A percentile compares a stretch with the other conserved stretches of the same genome.
These are phyloP conservation scores for Ceriops tagal DNA, from an alignment of 345 rosid species.

Conservation along the genomic window DNA sequence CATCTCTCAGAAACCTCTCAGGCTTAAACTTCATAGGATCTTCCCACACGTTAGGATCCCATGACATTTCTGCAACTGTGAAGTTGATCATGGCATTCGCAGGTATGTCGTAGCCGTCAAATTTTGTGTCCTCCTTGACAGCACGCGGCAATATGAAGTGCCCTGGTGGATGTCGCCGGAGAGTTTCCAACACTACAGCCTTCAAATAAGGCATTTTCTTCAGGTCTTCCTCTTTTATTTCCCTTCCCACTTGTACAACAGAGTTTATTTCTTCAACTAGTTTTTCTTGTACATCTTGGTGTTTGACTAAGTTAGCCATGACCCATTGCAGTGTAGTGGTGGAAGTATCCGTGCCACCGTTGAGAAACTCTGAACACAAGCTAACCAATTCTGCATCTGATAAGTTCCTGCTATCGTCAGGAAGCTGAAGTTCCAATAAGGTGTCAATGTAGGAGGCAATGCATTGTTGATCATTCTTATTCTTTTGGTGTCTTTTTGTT, in stretches of 20 bases:
- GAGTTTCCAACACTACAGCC: slow-evolving; percentile 11
- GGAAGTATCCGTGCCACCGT: slow-evolving; percentile 17
- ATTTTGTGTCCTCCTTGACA: slow-evolving; percentile 8
- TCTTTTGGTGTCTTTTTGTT: neutral
- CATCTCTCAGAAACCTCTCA: slow-evolving; percentile 13
- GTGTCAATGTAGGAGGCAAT: slow-evolving; percentile 5
- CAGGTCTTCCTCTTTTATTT: slow-evolving; percentile 9
- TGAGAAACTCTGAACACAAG: slow-evolving; percentile 14
- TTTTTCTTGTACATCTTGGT: slow-evolving; percentile 11
- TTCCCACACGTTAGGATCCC: slow-evolving; percentile 24
- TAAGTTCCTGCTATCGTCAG: neutral
- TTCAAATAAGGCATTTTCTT: slow-evolving; percentile 16
- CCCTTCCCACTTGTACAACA: slow-evolving; percentile 3
- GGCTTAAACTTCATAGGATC: slow-evolving; percentile 21
- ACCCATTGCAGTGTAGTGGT: slow-evolving; percentile 17
- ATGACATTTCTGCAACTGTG: slow-evolving; percentile 19
- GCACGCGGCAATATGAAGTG: slow-evolving; percentile 20
- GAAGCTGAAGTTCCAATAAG: slow-evolving; percentile 3
- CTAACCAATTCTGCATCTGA: slow-evolving; percentile 15
- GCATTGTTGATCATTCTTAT: neutral
- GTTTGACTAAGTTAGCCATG: slow-evolving; percentile 20
- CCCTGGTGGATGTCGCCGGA: slow-evolving; percentile 13
- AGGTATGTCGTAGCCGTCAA: slow-evolving; percentile 14
- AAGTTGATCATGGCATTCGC: slow-evolving; percentile 14
- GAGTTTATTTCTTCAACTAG: slow-evolving; percentile 6